Conservation (phyloP, 2,329 filamentous ascomycete species). For the Gremmenia infestans region DNA sequence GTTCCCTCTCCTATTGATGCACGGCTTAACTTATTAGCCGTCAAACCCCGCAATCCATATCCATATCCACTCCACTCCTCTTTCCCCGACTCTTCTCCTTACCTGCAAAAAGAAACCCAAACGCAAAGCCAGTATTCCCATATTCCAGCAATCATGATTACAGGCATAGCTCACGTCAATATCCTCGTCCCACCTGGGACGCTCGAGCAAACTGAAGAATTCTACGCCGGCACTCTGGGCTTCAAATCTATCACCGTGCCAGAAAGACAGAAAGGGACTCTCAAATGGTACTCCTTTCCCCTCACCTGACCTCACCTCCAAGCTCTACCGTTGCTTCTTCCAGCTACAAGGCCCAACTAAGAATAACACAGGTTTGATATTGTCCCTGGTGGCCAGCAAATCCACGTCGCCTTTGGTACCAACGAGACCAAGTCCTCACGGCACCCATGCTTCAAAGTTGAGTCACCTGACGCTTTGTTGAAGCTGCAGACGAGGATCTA, state of each 20-base stretch:
- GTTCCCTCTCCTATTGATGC: not conserved
- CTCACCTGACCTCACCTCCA: not conserved
- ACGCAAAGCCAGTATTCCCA: not conserved
- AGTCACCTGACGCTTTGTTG: slow-evolving; percentile 42
- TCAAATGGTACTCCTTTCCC: slow-evolving; percentile 46
- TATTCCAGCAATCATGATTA: slow-evolving; percentile 33
- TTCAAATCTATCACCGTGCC: slow-evolving; percentile 50
- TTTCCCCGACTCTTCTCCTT: not conserved
- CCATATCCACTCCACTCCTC: not conserved
- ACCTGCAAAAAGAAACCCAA: not conserved
- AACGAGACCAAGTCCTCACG: slow-evolving; percentile 40
- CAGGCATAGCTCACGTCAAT: slow-evolving; percentile 53
- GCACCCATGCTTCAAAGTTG: slow-evolving; percentile 56
- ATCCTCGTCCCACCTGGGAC: slow-evolving; percentile 51
- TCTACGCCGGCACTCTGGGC: slow-evolving; percentile 53
- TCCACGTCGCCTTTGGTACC: slow-evolving; percentile 48
- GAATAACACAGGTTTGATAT: slow-evolving; percentile 46
- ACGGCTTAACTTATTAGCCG: not conserved
- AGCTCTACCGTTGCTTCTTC: not conserved
- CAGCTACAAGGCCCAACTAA: not conserved
- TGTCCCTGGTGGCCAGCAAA: slow-evolving; percentile 46
- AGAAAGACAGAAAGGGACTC: slow-evolving; percentile 41
- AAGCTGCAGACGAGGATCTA: slow-evolving; percentile 45
- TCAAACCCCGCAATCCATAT: not conserved
- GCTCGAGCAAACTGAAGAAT: slow-evolving; percentile 45